Base-by-base conservation (phyloP, 441 rosid species). In the Hura crepitans region DNA sequence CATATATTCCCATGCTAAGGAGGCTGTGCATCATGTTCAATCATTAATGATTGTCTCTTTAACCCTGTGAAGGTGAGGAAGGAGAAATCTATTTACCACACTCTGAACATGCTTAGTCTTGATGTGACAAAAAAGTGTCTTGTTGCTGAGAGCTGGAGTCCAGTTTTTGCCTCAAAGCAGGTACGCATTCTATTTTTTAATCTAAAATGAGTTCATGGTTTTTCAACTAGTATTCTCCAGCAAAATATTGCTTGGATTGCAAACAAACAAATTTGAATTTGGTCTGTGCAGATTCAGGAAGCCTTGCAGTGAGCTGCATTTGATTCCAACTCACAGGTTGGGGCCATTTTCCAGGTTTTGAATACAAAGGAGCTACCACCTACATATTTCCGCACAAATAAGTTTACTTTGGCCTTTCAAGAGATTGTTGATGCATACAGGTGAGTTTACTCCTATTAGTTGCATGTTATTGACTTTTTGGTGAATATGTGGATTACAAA, bases 361-460 rank as follows among this genome's bases (percentile, higher is more conserved):
- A 82, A 84, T 68, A 81, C 92, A 65, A 85, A 79, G 74, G 96
- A 88, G 62, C 72, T 75, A 53, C 96, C 96, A 2, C 96, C 96
- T 20, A 88, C 96, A 63, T 88, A 83, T 77, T 90, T 90, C 61
- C 80, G 84, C 63, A 85, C 92, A 66, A 88, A 87, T 77, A 86
- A 87, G 76, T 85, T 90, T 68, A 85, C 89, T 35, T 58, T 86
- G 78, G 92, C 89, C 37, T 90, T 88, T 75, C 96, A 88, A 81
- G 96, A 84, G 71, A 88, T 87, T 80, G 94, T 90, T 72, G 96
- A 90, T 58, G 90, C 94, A 15, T 88, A 87, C 80, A 94, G 96
- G 96, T 87, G 80, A 80, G 96, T 80, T 69, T 49, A 20, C 60
- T 64, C 30, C 28, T 27, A 50, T 47, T 37, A 59, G 59, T 70